Base-by-base conservation (phyloP, 2,329 filamentous ascomycete genomes). In the Diaporthe aspalathi region DNA sequence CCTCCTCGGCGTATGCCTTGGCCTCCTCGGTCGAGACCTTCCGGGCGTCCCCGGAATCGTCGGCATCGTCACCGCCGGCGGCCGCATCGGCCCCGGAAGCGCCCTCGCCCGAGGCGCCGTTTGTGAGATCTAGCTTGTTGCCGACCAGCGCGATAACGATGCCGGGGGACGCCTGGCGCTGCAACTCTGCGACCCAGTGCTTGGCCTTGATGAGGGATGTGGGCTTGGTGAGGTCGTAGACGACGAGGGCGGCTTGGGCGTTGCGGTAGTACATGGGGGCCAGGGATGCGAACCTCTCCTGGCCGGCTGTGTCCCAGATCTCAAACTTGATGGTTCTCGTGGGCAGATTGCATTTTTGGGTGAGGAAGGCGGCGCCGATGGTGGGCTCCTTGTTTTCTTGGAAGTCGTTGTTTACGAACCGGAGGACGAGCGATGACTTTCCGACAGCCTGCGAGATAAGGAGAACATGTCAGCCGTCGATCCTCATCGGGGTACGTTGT, bases 191-290 rank as follows among this genome's bases (percentile, higher is more conserved):
- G 70, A 99, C 95, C 95, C 95, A 99, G 87, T 98, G 95, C 85
- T 97, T 97, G 67, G 96, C 96, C 86, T 99, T 98, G 83, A 94
- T 91, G 76, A 99, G 91, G 60, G 94, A 97, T 63, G 94, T 96
- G 53, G 95, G 93, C 83, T 98, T 98, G 74, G 96, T 99, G 78
- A 99, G 91, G 81, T 99, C 95, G 89, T 98, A 99, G 81, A 98
- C 95, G 74, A 99, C 95, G 76, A 99, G 93, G 17, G 96, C 96
- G 74, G 95, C 94, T 85, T 98, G 95, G 66, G 96, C 96, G 81
- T 99, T 98, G 83, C 95, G 94, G 87, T 98, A 98, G 89, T 99
- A 99, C 96, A 98, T 98, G 78, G 95, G 96, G 67, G 96, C 96
- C 73, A 98, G 90, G 66, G 93, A 97, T 77, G 95, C 95, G 80